These are phyloP conservation scores for Xylariaceae sp. DNA, from an alignment of 2,329 filamentous ascomycete genomes.

Conservation along the genomic window DNA sequence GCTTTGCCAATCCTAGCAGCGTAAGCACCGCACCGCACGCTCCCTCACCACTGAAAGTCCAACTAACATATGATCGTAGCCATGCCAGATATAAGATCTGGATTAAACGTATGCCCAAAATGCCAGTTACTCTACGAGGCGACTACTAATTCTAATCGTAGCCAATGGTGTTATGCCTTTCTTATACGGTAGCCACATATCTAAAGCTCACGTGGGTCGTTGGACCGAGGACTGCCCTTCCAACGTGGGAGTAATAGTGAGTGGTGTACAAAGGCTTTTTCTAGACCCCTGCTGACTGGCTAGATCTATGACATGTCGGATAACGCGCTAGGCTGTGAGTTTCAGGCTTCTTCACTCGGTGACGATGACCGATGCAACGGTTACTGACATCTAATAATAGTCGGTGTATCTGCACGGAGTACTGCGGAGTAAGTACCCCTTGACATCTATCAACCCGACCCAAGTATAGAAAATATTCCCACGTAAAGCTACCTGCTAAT, in stretches of 20 bases:
- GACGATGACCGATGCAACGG: background rate
- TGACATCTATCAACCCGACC: background rate
- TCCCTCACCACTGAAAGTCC: background rate
- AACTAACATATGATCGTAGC: conserved; percentile 75
- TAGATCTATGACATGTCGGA: conserved; percentile 85
- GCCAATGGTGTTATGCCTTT: conserved; percentile 95
- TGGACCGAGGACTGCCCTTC: conserved; percentile 76
- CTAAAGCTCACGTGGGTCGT: conserved; percentile 67
- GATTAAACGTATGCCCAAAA: conserved; percentile 69
- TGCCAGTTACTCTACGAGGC: background rate
- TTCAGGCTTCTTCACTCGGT: background rate
- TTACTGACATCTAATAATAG: conserved; percentile 19
- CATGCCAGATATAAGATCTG: conserved; percentile 97
- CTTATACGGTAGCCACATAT: conserved; percentile 83
- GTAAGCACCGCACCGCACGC: conserved; percentile 15
- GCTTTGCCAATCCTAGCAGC: conserved; percentile 84
- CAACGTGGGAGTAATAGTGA: conserved; percentile 82
- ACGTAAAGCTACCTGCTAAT: conserved; percentile 7
- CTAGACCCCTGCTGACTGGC: background rate
- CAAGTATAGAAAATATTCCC: background rate
- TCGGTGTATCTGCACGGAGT: conserved; percentile 31
- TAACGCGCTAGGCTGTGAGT: conserved; percentile 77
- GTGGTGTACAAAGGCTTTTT: background rate
- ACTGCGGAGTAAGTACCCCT: conserved; percentile 25
- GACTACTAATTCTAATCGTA: conserved; percentile 17